phyloP scores from a whole-genome alignment of 306 rosid species.

The Casuarina equisetifolia region DNA sequence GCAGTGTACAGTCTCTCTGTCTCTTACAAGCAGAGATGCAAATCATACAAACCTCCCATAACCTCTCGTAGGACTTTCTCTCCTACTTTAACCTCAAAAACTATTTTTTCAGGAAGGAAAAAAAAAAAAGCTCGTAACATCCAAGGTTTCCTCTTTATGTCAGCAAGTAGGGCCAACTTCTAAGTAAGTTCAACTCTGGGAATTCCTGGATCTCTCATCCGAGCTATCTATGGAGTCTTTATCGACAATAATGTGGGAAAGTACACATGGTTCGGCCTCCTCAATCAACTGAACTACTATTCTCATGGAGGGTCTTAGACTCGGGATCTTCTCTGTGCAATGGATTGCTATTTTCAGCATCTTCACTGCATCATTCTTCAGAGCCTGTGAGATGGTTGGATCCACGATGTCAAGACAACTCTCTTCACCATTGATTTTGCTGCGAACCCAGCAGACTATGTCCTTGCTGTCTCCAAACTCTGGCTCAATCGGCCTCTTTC shows the following conservation, averaged over 20 bases:
- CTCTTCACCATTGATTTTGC: conserved; percentile 43
- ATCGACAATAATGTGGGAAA: conserved; percentile 36
- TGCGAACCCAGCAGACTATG: conserved; percentile 71
- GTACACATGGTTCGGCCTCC: conserved; percentile 61
- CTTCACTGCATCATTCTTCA: conserved; percentile 60
- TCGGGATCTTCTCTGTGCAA: conserved; percentile 58
- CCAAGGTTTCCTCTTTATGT: neutral
- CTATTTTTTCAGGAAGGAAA: too few species aligned
- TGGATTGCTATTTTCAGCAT: conserved; percentile 60
- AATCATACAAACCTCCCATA: neutral
- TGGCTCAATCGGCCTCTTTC: conserved; percentile 64
- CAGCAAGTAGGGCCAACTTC: neutral
- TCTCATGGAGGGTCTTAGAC: conserved; percentile 87
- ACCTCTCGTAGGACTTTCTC: neutral
- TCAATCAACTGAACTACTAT: conserved; percentile 86
- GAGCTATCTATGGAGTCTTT: conserved; percentile 33
- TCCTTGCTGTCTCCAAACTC: conserved; percentile 76
- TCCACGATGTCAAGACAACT: conserved; percentile 53
- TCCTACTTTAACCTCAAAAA: neutral
- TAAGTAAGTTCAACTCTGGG: conserved; percentile 1
- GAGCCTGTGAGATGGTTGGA: conserved; percentile 46
- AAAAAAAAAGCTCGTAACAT: too few species aligned
- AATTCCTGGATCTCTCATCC: neutral
- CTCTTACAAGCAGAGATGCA: conserved; percentile 6
- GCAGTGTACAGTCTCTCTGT: neutral